A percentile compares a stretch with the other conserved stretches of the same genome.
Conservation (phyloP, 129 eudicot species). For the Centrapalus pauciflorus region DNA sequence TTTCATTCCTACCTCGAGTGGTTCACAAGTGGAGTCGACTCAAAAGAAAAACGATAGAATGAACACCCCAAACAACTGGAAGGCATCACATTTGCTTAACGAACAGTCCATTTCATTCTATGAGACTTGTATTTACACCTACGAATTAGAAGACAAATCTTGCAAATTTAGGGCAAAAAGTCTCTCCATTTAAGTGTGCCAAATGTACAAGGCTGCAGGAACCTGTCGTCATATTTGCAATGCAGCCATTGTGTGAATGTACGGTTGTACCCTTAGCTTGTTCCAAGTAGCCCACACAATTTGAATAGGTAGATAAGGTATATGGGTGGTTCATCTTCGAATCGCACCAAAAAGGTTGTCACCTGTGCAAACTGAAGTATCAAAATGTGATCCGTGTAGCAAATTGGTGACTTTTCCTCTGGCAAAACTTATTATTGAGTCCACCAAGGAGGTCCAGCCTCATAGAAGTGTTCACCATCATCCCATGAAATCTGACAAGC, state of each 20-base stretch:
- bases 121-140: too few relatives aligned
- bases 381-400: background rate
- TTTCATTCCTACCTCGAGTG: too few relatives aligned
- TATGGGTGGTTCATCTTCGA: background rate
- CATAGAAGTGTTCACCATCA: conserved; percentile 56
- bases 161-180: too few relatives aligned
- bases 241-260: conserved; percentile 4
- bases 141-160: too few relatives aligned
- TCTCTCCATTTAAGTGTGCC: too few relatives aligned
- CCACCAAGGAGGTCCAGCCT: conserved; percentile 98
- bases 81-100: too few relatives aligned
- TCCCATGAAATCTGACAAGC: conserved; percentile 96
- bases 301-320: background rate
- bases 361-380: background rate
- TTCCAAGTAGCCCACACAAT: background rate
- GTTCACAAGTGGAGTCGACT: too few relatives aligned
- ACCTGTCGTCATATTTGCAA: background rate
- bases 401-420: too few relatives aligned
- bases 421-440: conserved; percentile 19
- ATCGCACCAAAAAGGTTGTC: background rate
- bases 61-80: too few relatives aligned
- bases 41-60: too few relatives aligned
- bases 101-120: too few relatives aligned
- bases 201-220: too few relatives aligned
- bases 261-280: conserved; percentile 1